phyloP scores from a whole-genome alignment of 2,329 filamentous ascomycete species.

The Cercospora zeina region DNA sequence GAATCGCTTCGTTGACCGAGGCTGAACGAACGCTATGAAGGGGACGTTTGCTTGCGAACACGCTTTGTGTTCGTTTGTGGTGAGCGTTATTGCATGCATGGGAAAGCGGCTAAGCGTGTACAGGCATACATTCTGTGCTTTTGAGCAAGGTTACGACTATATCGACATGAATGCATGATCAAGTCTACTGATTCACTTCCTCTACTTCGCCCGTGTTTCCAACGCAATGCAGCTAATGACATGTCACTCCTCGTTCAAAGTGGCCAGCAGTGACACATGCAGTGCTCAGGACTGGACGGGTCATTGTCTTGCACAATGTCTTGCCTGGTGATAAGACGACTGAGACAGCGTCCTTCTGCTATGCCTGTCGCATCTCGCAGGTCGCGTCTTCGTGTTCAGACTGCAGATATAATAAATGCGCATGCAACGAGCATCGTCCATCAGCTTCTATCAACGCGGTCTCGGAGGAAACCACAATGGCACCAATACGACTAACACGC shows the following conservation, averaged over 20 bases:
- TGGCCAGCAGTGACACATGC: neutral
- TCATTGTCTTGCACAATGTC: neutral
- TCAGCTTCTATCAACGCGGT: neutral
- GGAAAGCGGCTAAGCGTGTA: slow-evolving; percentile 6
- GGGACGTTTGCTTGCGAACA: neutral
- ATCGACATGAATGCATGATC: neutral
- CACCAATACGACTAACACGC: neutral
- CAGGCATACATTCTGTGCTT: neutral
- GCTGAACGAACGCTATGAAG: no score
- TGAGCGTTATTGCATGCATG: neutral
- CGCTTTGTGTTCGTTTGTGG: neutral
- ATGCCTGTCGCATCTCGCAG: neutral
- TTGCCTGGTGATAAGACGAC: neutral
- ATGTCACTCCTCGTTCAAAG: neutral
- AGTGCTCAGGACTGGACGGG: neutral
- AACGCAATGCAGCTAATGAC: neutral
- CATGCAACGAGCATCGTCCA: neutral
- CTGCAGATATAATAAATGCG: neutral
- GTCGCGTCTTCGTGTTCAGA: neutral
- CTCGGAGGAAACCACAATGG: neutral
- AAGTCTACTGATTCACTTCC: neutral
- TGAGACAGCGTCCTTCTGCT: neutral
- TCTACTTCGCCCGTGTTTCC: neutral
- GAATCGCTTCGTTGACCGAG: no score
- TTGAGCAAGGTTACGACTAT: neutral